phyloP scores from a whole-genome alignment of 2,329 filamentous ascomycete genomes.

The Calonectria montana region DNA sequence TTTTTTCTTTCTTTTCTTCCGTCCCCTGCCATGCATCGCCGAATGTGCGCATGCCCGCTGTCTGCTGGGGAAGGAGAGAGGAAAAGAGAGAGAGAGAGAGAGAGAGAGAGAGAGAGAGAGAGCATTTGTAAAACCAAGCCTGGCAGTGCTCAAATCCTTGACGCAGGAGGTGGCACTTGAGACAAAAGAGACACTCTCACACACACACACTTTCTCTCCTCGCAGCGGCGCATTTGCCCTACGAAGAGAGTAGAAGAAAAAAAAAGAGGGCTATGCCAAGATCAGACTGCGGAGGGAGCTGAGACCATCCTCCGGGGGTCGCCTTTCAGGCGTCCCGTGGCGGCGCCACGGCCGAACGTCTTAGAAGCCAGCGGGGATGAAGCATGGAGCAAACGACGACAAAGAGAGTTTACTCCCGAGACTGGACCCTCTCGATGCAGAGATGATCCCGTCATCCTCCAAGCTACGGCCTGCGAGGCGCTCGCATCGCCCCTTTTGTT shows the following conservation, averaged over 20 bases:
- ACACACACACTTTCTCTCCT: not conserved
- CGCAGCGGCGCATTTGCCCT: constrained; percentile 2
- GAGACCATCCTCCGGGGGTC: constrained; percentile 27
- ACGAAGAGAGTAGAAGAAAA: not conserved
- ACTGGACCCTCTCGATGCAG: constrained; percentile 22
- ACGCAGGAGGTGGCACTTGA: not conserved
- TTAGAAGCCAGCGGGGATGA: constrained; percentile 31
- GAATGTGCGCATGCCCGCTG: not conserved
- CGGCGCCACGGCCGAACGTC: constrained; percentile 41
- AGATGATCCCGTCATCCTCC: constrained; percentile 11
- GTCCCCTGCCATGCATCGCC: not conserved
- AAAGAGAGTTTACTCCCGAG: constrained; percentile 33
- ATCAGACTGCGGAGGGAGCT: constrained; percentile 7
- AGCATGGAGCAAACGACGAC: constrained; percentile 18
- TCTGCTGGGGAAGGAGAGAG: not conserved
- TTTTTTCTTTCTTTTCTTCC: not conserved
- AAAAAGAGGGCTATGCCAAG: constrained; percentile 9
- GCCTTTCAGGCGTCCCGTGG: constrained; percentile 37
- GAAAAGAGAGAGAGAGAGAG: not conserved
- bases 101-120: not conserved
- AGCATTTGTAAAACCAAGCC: not conserved
- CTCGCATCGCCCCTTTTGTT: constrained; percentile 9
- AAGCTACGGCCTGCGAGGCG: constrained; percentile 5
- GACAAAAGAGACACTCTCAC: not conserved
- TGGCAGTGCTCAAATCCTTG: not conserved